Conservation (phyloP, 1,139 yeast species). For the Yamadazyma blattariae region DNA sequence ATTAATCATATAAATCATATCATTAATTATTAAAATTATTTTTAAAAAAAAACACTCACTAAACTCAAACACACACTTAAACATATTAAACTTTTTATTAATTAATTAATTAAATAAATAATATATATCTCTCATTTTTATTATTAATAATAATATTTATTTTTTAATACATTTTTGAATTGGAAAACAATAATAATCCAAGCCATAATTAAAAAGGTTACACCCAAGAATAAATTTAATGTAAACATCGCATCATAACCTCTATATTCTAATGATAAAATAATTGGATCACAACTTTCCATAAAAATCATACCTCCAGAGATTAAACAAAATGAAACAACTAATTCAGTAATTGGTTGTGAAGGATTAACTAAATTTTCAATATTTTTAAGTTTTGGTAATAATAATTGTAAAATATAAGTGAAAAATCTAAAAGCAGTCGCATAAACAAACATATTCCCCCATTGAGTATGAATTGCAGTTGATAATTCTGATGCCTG, state of each 20-base stretch:
- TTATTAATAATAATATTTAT: no score
- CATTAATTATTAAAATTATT: no score
- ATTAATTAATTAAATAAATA: no score
- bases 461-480: slow-evolving; percentile 88
- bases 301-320: slow-evolving; percentile 91
- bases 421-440: slow-evolving; percentile 74
- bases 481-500: slow-evolving; percentile 82
- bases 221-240: slow-evolving; percentile 78
- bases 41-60: no score
- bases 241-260: slow-evolving; percentile 91
- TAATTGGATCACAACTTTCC: slow-evolving; percentile 85
- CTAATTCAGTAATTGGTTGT: slow-evolving; percentile 78
- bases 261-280: slow-evolving; percentile 78
- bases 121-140: no score
- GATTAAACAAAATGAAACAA: slow-evolving; percentile 72
- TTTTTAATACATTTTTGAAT: slow-evolving; percentile 52
- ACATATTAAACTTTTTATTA: no score
- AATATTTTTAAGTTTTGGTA: slow-evolving; percentile 32
- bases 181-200: slow-evolving; percentile 79
- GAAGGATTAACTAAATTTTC: slow-evolving; percentile 38
- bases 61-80: no score
- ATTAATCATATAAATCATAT: no score
- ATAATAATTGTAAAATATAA: slow-evolving; percentile 53
- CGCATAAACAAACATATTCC: slow-evolving; percentile 71
- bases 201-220: slow-evolving; percentile 78